Percentiles rank a stretch among this genome's conserved stretches.
These are phyloP conservation scores for Reutealis trisperma DNA, from an alignment of 345 rosid species.

Conservation along the genomic window DNA sequence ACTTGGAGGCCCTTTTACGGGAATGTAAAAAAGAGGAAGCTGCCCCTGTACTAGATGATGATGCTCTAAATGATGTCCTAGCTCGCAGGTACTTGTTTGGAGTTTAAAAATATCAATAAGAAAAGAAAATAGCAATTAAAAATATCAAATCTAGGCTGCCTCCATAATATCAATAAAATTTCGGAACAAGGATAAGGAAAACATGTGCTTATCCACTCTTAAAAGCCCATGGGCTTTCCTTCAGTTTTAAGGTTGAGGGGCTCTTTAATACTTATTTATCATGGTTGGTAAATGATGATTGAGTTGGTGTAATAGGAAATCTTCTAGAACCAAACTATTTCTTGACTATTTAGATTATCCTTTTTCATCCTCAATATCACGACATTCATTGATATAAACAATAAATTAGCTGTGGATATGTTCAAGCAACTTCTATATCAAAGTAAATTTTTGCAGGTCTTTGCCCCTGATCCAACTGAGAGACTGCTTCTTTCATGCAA, in stretches of 20 bases:
- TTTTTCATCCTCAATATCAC: not conserved
- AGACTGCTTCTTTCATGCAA: not conserved
- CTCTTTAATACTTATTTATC: not conserved
- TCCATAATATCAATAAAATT: not conserved
- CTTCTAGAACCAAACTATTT: not conserved
- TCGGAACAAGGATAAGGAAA: not conserved
- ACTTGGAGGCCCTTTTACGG: slow-evolving; percentile 79
- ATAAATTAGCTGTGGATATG: not conserved
- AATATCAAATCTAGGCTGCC: not conserved
- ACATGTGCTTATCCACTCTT: not conserved
- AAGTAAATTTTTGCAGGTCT: not conserved
- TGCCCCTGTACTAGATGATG: slow-evolving; percentile 87
- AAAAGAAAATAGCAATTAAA: too few relatives aligned
- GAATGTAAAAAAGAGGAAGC: slow-evolving; percentile 94
- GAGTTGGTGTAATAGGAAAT: not conserved
- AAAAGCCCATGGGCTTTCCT: not conserved
- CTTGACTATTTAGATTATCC: not conserved
- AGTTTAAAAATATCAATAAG: not conserved
- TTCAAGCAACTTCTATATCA: not conserved
- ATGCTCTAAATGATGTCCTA: slow-evolving; percentile 72
- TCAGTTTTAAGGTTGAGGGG: not conserved
- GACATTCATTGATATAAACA: not conserved
- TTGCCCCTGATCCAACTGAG: not conserved
- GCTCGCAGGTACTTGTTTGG: slow-evolving; percentile 69
- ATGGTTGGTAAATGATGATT: not conserved